Evolutionary conservation across 2,329 filamentous ascomycete species (phyloP).

Genomic region (Diaporthe sp.): DNA sequence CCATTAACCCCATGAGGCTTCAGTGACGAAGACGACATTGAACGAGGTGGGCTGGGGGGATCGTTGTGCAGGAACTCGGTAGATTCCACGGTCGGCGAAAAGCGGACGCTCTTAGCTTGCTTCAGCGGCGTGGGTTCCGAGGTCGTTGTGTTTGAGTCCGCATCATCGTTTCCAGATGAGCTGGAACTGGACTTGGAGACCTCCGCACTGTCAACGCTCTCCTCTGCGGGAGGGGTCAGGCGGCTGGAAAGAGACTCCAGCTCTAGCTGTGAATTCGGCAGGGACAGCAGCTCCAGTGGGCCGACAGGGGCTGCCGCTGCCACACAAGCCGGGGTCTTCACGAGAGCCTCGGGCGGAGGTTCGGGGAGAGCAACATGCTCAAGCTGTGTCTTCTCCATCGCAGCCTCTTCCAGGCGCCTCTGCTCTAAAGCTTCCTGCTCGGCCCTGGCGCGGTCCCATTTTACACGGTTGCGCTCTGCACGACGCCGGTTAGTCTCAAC

Average conservation of each 20-base stretch:
- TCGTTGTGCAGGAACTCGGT: constrained; percentile 69
- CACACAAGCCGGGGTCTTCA: not conserved
- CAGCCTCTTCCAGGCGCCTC: constrained; percentile 65
- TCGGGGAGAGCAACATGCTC: not conserved
- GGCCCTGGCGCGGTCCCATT: constrained; percentile 90
- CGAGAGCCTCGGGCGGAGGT: not conserved
- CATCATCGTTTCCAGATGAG: constrained; percentile 38
- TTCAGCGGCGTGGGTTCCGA: constrained; percentile 47
- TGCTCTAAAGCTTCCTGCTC: constrained; percentile 87
- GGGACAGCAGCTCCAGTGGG: constrained; percentile 61
- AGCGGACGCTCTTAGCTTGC: constrained; percentile 75
- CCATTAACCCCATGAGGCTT: not conserved
- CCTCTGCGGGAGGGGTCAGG: constrained; percentile 16
- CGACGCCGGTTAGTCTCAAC: constrained; percentile 82
- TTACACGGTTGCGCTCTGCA: constrained; percentile 84
- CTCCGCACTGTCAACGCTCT: constrained; percentile 26
- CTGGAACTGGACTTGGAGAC: constrained; percentile 25
- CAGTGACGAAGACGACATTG: constrained; percentile 27
- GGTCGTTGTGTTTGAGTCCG: constrained; percentile 34
- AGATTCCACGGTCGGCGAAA: constrained; percentile 76
- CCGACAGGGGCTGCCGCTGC: constrained; percentile 55
- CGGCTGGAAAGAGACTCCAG: constrained; percentile 31
- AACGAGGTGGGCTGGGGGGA: constrained; percentile 59
- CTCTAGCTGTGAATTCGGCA: constrained; percentile 68
- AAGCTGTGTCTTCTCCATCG: constrained; percentile 40